Evolutionary conservation across 1,139 yeast genomes (phyloP).

Genomic region (Sugiyamaella paludigena): DNA sequence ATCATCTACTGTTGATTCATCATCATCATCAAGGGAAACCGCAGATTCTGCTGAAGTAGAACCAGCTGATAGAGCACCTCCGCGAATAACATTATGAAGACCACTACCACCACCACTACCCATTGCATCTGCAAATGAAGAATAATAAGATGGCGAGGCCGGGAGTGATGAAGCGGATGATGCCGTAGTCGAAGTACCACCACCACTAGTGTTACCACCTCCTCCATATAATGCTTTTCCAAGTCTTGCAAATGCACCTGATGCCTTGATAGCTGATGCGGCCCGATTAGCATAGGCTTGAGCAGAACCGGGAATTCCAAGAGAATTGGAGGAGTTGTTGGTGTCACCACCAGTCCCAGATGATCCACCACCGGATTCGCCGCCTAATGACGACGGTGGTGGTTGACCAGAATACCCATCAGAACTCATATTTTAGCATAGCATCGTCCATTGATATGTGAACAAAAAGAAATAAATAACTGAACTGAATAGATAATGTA

Average conservation of each 20-base stretch:
- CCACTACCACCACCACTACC: constrained; percentile 17
- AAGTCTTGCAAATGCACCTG: constrained; percentile 34
- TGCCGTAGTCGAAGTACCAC: constrained; percentile 11
- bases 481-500: no score
- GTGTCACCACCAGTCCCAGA: no score
- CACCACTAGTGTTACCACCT: background rate
- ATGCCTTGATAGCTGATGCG: constrained; percentile 29
- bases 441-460: no score
- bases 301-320: no score
- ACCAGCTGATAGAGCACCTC: background rate
- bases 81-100: background rate
- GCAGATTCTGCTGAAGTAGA: constrained; percentile 5
- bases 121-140: background rate
- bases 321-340: no score
- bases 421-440: no score
- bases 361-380: no score
- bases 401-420: no score
- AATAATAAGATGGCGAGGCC: constrained; percentile 5
- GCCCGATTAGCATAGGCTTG: constrained; percentile 27
- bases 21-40: background rate
- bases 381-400: no score
- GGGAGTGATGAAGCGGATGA: constrained; percentile 15
- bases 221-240: constrained; percentile 34
- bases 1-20: constrained; percentile 2
- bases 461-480: no score